Conservation (phyloP, 345 rosid genomes). For the Eucalyptus polybractea region DNA sequence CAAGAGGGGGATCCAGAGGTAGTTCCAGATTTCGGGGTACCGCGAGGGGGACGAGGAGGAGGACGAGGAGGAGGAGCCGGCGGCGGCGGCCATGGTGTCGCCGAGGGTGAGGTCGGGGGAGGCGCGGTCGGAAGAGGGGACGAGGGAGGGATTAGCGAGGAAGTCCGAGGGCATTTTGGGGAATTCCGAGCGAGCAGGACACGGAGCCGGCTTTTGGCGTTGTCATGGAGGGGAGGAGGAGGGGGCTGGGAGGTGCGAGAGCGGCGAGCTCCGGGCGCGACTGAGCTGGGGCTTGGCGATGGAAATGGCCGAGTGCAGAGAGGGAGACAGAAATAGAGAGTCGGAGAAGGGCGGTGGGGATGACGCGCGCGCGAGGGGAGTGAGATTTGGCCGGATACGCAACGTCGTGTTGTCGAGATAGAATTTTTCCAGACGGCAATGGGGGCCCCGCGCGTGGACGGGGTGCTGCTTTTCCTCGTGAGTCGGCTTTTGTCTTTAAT, state of each 20-base stretch:
- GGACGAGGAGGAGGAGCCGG: background rate
- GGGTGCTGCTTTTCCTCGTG: background rate
- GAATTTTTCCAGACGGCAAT: background rate
- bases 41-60: background rate
- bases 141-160: background rate
- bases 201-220: background rate
- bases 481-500: background rate
- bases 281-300: background rate
- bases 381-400: background rate
- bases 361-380: background rate
- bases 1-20: conserved; percentile 33
- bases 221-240: background rate
- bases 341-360: background rate
- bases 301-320: background rate
- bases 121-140: background rate
- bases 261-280: background rate
- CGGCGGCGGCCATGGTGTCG: conserved; percentile 12
- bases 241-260: background rate
- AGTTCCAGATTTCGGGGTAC: conserved; percentile 25
- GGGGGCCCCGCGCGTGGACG: background rate
- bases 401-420: background rate
- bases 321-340: background rate
- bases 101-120: background rate
- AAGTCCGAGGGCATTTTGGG: background rate
- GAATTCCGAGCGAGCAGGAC: background rate